Evolutionary conservation across 495 filamentous ascomycete species (phyloP).

Genomic region (Trichoderma asperelloides): DNA sequence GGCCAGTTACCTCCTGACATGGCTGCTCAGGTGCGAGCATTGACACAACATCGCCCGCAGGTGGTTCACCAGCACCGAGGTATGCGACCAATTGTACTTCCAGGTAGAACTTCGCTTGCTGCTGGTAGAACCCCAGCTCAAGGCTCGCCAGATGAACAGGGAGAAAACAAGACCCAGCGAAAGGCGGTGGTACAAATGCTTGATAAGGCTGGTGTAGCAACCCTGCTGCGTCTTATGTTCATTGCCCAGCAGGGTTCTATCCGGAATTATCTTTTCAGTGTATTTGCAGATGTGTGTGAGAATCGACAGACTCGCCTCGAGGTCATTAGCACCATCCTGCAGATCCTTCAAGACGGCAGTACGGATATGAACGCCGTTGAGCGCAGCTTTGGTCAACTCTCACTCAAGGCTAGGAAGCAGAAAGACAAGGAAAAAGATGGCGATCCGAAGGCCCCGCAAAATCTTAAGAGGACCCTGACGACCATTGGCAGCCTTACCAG

Average conservation of each 20-base stretch:
- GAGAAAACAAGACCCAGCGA: conserved; percentile 54
- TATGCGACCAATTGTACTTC: conserved; percentile 17
- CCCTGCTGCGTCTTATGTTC: conserved; percentile 92
- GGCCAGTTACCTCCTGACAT: conserved; percentile 78
- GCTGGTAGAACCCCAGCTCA: background rate
- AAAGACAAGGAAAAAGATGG: conserved; percentile 34
- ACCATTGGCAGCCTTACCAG: conserved; percentile 40
- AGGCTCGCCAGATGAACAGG: conserved; percentile 21
- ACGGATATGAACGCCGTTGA: conserved; percentile 88
- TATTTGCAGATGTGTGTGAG: conserved; percentile 81
- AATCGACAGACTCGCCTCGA: conserved; percentile 91
- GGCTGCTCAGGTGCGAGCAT: conserved; percentile 72
- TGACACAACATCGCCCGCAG: conserved; percentile 12
- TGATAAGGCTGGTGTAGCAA: conserved; percentile 91
- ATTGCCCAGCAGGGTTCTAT: conserved; percentile 75
- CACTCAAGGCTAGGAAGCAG: conserved; percentile 78
- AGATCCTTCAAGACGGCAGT: conserved; percentile 94
- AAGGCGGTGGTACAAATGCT: conserved; percentile 88
- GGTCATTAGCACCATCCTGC: conserved; percentile 85
- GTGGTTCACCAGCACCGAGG: conserved; percentile 17
- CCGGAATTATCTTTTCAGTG: conserved; percentile 69
- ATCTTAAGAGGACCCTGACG: conserved; percentile 59
- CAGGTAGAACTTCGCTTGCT: conserved; percentile 19
- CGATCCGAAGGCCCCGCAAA: conserved; percentile 68
- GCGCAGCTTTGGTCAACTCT: conserved; percentile 86